phyloP scores from a whole-genome alignment of 1,284 basidiomycete species.

The Rhodotorula mucilaginosa region DNA sequence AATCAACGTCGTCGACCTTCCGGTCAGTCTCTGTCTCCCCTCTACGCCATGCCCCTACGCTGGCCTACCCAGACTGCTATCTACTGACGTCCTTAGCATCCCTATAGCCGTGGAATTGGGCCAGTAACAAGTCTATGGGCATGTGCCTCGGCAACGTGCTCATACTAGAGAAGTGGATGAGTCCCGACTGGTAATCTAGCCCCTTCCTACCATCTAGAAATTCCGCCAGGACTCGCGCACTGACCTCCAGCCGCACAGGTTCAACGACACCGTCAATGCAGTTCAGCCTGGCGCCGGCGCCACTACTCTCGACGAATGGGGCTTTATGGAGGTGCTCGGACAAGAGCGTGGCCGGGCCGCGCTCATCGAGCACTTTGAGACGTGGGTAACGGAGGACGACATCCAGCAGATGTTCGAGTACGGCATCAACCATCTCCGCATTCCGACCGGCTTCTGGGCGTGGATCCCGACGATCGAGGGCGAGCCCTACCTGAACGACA shows the following conservation, averaged over 20 bases:
- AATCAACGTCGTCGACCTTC: conserved; percentile 21
- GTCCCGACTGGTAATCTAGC: background rate
- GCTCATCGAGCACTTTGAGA: conserved; percentile 47
- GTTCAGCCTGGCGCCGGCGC: conserved; percentile 36
- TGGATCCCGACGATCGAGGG: conserved; percentile 42
- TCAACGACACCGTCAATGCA: conserved; percentile 44
- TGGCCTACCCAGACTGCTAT: too few relatives aligned
- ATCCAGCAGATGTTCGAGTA: conserved; percentile 46
- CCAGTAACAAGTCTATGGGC: conserved; percentile 32
- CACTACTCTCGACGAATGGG: conserved; percentile 50
- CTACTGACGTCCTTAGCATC: background rate
- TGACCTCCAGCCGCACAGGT: conserved; percentile 43
- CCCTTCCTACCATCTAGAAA: too few relatives aligned
- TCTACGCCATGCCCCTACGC: background rate
- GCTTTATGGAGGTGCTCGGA: conserved; percentile 41
- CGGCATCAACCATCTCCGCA: conserved; percentile 48
- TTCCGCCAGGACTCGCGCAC: conserved; percentile 9
- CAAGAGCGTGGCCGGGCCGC: conserved; percentile 16
- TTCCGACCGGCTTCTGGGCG: conserved; percentile 50
- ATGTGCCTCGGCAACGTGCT: conserved; percentile 25
- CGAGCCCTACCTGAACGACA: conserved; percentile 44
- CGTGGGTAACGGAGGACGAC: conserved; percentile 50
- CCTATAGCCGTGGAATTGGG: conserved; percentile 33
- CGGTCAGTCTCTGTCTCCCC: background rate
- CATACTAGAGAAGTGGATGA: conserved; percentile 47